phyloP scores from a whole-genome alignment of 805 yeast genomes.

The Yamadazyma endophytica region DNA sequence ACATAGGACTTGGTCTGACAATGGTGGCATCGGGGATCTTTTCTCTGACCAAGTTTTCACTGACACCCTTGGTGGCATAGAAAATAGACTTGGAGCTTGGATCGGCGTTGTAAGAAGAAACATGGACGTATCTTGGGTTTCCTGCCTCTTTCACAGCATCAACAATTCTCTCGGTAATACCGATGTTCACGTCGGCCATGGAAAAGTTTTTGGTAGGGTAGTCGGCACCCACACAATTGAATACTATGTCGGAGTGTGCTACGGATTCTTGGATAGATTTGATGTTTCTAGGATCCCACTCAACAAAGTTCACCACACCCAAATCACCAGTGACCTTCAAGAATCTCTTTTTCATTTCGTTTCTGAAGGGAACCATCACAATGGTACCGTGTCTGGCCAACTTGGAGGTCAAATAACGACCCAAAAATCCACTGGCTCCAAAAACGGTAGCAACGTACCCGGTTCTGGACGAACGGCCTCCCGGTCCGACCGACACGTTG shows the following conservation, averaged over 20 bases:
- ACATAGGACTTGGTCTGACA: constrained; percentile 81
- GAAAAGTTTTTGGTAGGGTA: constrained; percentile 73
- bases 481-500: constrained; percentile 63
- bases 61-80: constrained; percentile 75
- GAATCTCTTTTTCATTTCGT: constrained; percentile 72
- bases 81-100: constrained; percentile 64
- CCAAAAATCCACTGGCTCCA: constrained; percentile 78
- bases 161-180: constrained; percentile 72
- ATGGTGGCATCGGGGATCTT: constrained; percentile 73
- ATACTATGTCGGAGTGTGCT: constrained; percentile 77
- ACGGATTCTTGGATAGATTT: constrained; percentile 73
- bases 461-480: constrained; percentile 81
- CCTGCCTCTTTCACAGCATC: constrained; percentile 64
- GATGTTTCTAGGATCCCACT: constrained; percentile 75
- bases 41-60: constrained; percentile 67
- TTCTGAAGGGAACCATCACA: constrained; percentile 76
- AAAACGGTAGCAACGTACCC: constrained; percentile 88
- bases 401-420: constrained; percentile 65
- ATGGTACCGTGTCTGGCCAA: constrained; percentile 80
- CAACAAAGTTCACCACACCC: constrained; percentile 82
- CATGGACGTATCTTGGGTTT: constrained; percentile 73
- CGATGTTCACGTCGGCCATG: constrained; percentile 81
- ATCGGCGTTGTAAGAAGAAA: constrained; percentile 74
- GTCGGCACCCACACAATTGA: constrained; percentile 74
- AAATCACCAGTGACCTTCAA: constrained; percentile 81